A percentile compares a stretch with the other conserved stretches of the same genome.
Evolutionary conservation across 768 basidiomycete genomes (phyloP).

Genomic region (Rhizopogon sp.): DNA sequence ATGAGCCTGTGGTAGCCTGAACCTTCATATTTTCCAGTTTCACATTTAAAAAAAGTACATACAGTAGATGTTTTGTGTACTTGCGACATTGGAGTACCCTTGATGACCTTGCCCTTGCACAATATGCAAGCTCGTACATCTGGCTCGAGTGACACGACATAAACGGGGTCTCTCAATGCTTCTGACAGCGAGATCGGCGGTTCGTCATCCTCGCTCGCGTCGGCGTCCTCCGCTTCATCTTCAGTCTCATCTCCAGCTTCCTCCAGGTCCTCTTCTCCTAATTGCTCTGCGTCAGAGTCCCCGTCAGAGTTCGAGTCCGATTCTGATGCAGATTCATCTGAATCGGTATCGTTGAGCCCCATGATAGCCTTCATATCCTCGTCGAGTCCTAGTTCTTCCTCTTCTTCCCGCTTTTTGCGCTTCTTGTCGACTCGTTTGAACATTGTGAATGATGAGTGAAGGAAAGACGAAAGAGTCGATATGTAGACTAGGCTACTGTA

Average conservation of each 20-base stretch:
- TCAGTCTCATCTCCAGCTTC: slow-evolving; percentile 22
- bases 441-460: slow-evolving; percentile 35
- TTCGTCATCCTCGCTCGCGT: slow-evolving; percentile 24
- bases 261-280: slow-evolving; percentile 11
- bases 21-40: neutral
- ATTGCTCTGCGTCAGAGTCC: slow-evolving; percentile 15
- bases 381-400: slow-evolving; percentile 60
- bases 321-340: slow-evolving; percentile 57
- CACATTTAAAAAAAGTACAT: slow-evolving; percentile 28
- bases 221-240: slow-evolving; percentile 18
- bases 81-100: slow-evolving; percentile 48
- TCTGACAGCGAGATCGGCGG: slow-evolving; percentile 50
- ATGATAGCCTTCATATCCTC: slow-evolving; percentile 59
- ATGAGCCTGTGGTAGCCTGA: slow-evolving; percentile 46
- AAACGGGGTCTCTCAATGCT: slow-evolving; percentile 61
- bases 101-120: slow-evolving; percentile 72
- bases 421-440: slow-evolving; percentile 78
- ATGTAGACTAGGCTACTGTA: neutral
- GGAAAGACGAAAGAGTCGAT: neutral
- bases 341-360: slow-evolving; percentile 71
- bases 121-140: slow-evolving; percentile 56
- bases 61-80: slow-evolving; percentile 61
- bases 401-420: slow-evolving; percentile 52
- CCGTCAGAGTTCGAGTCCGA: slow-evolving; percentile 34
- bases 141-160: slow-evolving; percentile 50